These are phyloP conservation scores for Mycena kentingensis DNA, from an alignment of 768 basidiomycete genomes.

Conservation along the genomic window DNA sequence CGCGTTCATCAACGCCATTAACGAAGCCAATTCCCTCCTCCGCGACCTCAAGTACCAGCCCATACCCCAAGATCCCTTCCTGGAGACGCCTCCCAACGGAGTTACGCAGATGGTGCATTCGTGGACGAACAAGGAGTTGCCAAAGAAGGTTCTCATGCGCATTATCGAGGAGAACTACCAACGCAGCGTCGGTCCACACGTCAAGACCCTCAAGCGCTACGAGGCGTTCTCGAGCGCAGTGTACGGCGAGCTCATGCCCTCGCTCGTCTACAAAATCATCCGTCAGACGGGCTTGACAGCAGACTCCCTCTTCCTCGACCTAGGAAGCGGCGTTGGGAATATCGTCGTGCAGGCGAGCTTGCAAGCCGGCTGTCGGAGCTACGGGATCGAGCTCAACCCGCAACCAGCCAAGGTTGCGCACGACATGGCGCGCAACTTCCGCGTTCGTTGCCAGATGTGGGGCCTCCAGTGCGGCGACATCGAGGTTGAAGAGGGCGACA, in stretches of 20 bases:
- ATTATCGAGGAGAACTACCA: conserved; percentile 93
- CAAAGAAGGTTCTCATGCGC: conserved; percentile 66
- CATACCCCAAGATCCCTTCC: conserved; percentile 53
- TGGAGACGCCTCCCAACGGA: conserved; percentile 45
- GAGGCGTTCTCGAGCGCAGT: conserved; percentile 82
- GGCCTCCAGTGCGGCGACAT: conserved; percentile 75
- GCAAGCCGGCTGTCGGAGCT: conserved; percentile 75
- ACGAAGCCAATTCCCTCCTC: conserved; percentile 62
- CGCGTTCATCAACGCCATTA: conserved; percentile 64
- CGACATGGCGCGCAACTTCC: conserved; percentile 73
- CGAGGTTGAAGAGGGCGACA: conserved; percentile 83
- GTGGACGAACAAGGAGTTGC: conserved; percentile 60
- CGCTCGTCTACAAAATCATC: conserved; percentile 74
- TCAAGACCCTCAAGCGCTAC: conserved; percentile 79
- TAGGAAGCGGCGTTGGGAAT: conserved; percentile 87
- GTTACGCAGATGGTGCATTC: conserved; percentile 48
- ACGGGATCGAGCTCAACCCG: conserved; percentile 77
- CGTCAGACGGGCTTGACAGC: conserved; percentile 55
- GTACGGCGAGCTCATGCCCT: conserved; percentile 88
- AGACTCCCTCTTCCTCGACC: conserved; percentile 74
- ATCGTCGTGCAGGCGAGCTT: conserved; percentile 80
- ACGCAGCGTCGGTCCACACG: conserved; percentile 86
- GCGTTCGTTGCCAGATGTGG: conserved; percentile 87
- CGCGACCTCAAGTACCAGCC: conserved; percentile 66
- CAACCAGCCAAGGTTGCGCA: conserved; percentile 81